phyloP scores from a whole-genome alignment of 768 basidiomycete species.

The Suillus cothurnatus region DNA sequence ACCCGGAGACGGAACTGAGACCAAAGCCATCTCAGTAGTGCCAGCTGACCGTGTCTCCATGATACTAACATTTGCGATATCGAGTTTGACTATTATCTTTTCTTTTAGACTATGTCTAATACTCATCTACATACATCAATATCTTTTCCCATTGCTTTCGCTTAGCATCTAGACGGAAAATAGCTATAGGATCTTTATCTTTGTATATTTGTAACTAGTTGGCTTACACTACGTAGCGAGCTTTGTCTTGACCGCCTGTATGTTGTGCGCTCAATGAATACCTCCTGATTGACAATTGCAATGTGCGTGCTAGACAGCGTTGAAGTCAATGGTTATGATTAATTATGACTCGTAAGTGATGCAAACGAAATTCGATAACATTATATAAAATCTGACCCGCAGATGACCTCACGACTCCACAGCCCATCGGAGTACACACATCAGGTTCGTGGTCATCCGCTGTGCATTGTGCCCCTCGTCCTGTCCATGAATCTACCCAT shows the following conservation, averaged over 20 bases:
- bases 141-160: not conserved
- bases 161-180: slow-evolving; percentile 4
- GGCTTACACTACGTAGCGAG: not conserved
- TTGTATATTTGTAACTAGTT: slow-evolving; percentile 6
- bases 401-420: not conserved
- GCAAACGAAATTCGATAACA: not conserved
- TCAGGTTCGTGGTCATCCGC: not conserved
- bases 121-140: slow-evolving; percentile 4
- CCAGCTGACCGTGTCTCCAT: not conserved
- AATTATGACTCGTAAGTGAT: too few relatives aligned
- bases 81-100: not conserved
- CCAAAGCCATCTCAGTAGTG: slow-evolving; percentile 19
- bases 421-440: not conserved
- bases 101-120: slow-evolving; percentile 5
- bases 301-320: too few relatives aligned
- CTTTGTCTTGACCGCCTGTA: not conserved
- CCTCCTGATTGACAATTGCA: not conserved
- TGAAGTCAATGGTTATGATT: not conserved
- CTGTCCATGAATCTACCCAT: not conserved
- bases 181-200: slow-evolving; percentile 1
- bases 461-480: not conserved
- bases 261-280: not conserved
- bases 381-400: not conserved
- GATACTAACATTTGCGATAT: not conserved
- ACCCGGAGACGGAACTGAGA: slow-evolving; percentile 24